Evolutionary conservation across 305 asterid species (phyloP).

Genomic region (Fraxinus velutina): DNA sequence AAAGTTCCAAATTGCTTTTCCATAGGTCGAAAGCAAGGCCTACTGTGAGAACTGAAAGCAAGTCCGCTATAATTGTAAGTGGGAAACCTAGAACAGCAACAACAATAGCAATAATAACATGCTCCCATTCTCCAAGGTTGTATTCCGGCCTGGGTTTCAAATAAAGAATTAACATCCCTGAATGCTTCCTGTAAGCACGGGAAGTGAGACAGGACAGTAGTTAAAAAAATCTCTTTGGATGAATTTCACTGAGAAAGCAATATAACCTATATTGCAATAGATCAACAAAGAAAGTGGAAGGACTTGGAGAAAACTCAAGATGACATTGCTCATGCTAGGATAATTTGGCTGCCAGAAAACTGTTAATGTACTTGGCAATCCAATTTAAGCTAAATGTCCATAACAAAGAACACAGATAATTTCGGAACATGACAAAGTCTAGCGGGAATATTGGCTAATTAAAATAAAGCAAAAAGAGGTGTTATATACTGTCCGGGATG

Average conservation of each 20-base stretch:
- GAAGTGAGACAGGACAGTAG: background rate
- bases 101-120: background rate
- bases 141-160: background rate
- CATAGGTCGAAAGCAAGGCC: background rate
- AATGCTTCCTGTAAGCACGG: background rate
- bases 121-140: background rate
- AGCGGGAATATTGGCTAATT: background rate
- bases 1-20: background rate
- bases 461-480: background rate
- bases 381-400: background rate
- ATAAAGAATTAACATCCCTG: background rate
- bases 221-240: background rate
- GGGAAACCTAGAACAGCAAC: background rate
- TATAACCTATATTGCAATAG: background rate
- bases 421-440: background rate
- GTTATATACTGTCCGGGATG: background rate
- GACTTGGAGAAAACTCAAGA: background rate
- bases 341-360: conserved; percentile 1
- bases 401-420: background rate
- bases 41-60: background rate
- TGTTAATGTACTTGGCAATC: background rate
- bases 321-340: background rate
- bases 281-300: background rate
- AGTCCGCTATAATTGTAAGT: background rate
- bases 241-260: background rate